Percentiles rank a stretch among this genome's conserved stretches.
Evolutionary conservation across 2,329 filamentous ascomycete species (phyloP).

Genomic region (Colletotrichum sp.): DNA sequence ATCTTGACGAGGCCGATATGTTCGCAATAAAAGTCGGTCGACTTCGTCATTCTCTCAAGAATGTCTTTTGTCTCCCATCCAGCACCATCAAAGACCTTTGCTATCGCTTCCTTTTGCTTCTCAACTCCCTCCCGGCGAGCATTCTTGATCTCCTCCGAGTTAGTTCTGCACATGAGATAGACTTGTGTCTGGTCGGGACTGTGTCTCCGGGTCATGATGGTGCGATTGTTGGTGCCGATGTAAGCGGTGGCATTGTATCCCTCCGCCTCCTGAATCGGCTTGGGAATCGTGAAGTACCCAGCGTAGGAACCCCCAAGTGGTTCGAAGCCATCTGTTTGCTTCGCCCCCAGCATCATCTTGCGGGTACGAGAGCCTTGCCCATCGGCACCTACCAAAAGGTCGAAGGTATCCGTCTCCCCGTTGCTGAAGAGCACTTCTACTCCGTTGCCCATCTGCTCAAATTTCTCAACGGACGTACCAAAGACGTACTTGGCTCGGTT

Average conservation of each 20-base stretch:
- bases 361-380: neutral
- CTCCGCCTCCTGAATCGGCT: neutral
- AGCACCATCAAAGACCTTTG: constrained; percentile 43
- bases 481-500: neutral
- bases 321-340: neutral
- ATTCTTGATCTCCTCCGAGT: constrained; percentile 23
- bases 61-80: constrained; percentile 52
- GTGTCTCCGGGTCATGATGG: neutral
- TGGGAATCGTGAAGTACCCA: neutral
- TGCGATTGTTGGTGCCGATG: neutral
- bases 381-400: neutral
- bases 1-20: constrained; percentile 50
- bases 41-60: constrained; percentile 43
- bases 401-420: neutral
- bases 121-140: constrained; percentile 42
- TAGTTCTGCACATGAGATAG: neutral
- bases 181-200: neutral
- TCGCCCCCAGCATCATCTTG: neutral
- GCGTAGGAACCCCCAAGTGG: neutral
- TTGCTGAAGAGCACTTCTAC: neutral
- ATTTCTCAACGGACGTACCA: neutral
- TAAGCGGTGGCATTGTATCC: neutral
- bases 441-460: neutral
- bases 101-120: constrained; percentile 30
- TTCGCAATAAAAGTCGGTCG: constrained; percentile 51